Evolutionary conservation across 805 yeast genomes (phyloP).

Genomic region (Pichia manshurica): DNA sequence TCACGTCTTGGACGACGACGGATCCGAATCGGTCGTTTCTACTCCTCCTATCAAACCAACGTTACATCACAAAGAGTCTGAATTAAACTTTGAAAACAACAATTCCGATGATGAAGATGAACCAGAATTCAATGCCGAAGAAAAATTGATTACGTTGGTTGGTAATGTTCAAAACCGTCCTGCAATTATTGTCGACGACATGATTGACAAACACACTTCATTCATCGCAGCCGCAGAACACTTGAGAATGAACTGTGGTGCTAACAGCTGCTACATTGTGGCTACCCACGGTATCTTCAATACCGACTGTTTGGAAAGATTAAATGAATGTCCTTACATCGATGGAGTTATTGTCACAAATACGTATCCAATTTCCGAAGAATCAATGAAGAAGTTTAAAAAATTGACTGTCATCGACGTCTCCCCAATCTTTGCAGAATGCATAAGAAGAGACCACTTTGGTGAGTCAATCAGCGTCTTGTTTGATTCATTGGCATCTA

Average conservation of each 20-base stretch:
- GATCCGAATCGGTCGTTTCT: conserved; percentile 6
- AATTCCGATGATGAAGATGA: conserved; percentile 90
- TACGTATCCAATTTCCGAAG: conserved; percentile 82
- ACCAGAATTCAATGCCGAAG: conserved; percentile 53
- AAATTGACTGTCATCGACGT: conserved; percentile 88
- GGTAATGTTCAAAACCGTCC: conserved; percentile 92
- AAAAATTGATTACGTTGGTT: conserved; percentile 89
- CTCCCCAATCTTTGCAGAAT: conserved; percentile 93
- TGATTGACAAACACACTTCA: conserved; percentile 92
- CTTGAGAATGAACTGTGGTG: conserved; percentile 92
- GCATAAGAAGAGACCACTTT: conserved; percentile 96
- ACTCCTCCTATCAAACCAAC: conserved; percentile 15
- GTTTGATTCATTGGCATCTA: conserved; percentile 76
- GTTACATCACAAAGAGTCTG: conserved; percentile 23
- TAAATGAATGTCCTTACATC: conserved; percentile 73
- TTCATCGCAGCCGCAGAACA: conserved; percentile 98
- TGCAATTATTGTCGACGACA: conserved; percentile 92
- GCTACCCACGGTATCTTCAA: conserved; percentile 96
- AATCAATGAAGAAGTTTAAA: conserved; percentile 47
- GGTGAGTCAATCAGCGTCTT: conserved; percentile 94
- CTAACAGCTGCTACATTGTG: conserved; percentile 79
- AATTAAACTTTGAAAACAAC: conserved; percentile 53
- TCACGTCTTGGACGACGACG: conserved; percentile 85
- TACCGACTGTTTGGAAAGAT: conserved; percentile 75
- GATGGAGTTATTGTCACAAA: conserved; percentile 93